These are phyloP conservation scores for Fusarium udum DNA, from an alignment of 2,329 filamentous ascomycete species.

Conservation along the genomic window DNA sequence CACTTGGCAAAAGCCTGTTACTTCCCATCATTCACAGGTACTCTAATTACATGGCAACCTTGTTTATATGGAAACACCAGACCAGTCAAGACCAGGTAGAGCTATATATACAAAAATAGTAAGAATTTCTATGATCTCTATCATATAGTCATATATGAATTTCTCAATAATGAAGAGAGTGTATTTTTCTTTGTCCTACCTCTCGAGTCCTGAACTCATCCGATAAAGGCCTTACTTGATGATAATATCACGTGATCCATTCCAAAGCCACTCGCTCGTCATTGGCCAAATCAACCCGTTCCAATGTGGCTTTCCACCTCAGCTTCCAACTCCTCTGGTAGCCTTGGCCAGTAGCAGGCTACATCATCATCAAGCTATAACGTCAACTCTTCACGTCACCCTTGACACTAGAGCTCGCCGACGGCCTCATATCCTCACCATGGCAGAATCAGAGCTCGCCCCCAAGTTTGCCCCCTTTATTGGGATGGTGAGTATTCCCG, in stretches of 20 bases:
- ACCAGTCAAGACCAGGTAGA: not conserved
- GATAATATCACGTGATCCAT: constrained; percentile 16
- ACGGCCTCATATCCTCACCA: constrained; percentile 47
- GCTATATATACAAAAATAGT: not conserved
- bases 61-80: not conserved
- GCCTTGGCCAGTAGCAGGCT: constrained; percentile 40
- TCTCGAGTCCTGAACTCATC: not conserved
- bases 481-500: constrained; percentile 74
- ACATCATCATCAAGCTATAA: constrained; percentile 44
- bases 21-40: not conserved
- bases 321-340: constrained; percentile 37
- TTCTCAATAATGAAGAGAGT: not conserved
- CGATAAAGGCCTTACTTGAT: not conserved
- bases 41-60: not conserved
- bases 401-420: constrained; percentile 26
- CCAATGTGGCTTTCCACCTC: constrained; percentile 32
- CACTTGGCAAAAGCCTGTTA: not conserved
- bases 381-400: constrained; percentile 34
- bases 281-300: constrained; percentile 28
- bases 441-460: constrained; percentile 66
- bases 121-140: not conserved
- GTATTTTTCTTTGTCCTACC: not conserved
- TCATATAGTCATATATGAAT: not conserved
- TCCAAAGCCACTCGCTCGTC: not conserved
- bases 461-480: constrained; percentile 89